These are phyloP conservation scores for Thymus quinquecostatus DNA, from an alignment of 257 asterid species.

Conservation along the genomic window DNA sequence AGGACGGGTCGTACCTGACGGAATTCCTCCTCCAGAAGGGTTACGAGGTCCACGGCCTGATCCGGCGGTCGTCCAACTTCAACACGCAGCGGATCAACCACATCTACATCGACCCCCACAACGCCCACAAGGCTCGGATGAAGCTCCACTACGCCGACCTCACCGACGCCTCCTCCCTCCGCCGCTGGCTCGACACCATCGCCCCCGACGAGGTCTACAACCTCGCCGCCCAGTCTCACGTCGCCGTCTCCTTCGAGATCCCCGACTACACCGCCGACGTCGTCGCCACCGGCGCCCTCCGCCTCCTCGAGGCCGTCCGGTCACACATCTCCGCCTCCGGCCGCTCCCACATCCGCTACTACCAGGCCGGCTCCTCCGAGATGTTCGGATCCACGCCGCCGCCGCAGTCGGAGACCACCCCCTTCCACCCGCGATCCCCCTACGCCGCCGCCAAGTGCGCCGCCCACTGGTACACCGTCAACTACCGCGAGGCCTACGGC, in stretches of 20 bases:
- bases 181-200: constrained; percentile 96
- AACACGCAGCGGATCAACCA: constrained; percentile 97
- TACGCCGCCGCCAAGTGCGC: constrained; percentile 97
- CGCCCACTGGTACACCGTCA: constrained; percentile 99
- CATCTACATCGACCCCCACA: constrained; percentile 98
- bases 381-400: constrained; percentile 99
- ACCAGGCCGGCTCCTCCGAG: constrained; percentile 98
- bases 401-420: constrained; percentile 80
- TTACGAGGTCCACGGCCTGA: constrained; percentile 94
- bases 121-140: constrained; percentile 78
- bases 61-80: constrained; percentile 95
- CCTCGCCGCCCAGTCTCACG: constrained; percentile 98
- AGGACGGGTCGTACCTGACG: constrained; percentile 95
- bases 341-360: constrained; percentile 70
- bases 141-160: constrained; percentile 99
- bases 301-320: constrained; percentile 90
- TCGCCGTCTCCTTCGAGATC: constrained; percentile 97
- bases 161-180: constrained; percentile 95
- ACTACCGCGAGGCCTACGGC: constrained; percentile 92
- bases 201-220: constrained; percentile 96
- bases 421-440: constrained; percentile 93
- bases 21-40: constrained; percentile 79
- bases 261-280: constrained; percentile 99
- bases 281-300: constrained; percentile 96
- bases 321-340: constrained; percentile 88